Base-by-base conservation (phyloP, 768 basidiomycete genomes). In the Leccinum ochraceum region DNA sequence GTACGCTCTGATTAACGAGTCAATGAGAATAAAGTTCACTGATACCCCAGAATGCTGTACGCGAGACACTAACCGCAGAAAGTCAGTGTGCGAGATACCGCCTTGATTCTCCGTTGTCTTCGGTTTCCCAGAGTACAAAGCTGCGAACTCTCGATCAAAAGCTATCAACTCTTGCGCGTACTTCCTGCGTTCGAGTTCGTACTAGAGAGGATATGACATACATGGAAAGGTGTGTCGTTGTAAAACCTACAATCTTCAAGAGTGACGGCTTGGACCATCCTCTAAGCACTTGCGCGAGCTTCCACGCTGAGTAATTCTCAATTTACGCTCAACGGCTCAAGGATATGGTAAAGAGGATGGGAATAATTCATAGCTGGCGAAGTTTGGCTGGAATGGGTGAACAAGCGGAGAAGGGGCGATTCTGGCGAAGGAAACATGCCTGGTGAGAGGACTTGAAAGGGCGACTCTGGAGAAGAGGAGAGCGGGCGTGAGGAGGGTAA, bases 131-230 rank as follows among this genome's bases (percentile, higher is more conserved):
- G 88, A 89, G 70, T 89, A 89, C n/a, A 89, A 74, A 14, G 78
- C 76, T 10, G 87, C 79, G 61, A 85, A 88, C 61, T 86, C 68
- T 64, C 82, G 83, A 69, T 92, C 90, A 66, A 89, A 90, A 53
- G 81, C 65, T 60, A 91, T 91, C 60, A 93, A 78, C 59, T 90
- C 87, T 71, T 87, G 81, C 0, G 90, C 89, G 60, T 83, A 88
- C 64, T 81, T 82, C 54, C 82, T 80, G 28, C 90, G 79, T 67
- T 93, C 90, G 28, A 75, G 61, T 69, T 90, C 86, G 68, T 90
- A 90, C 88, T 89, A 57, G 44, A n/a, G 17, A n/a, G 20, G 28
- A 17, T 37, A 20, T 57, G 24, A 56, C 10, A 36, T 11, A 14
- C 11, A 62, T 32, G 24, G 28, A 61, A 54, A 30, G 11, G 28